Conservation (phyloP, 495 filamentous ascomycete species). For the Lasiosphaeria ovina region DNA sequence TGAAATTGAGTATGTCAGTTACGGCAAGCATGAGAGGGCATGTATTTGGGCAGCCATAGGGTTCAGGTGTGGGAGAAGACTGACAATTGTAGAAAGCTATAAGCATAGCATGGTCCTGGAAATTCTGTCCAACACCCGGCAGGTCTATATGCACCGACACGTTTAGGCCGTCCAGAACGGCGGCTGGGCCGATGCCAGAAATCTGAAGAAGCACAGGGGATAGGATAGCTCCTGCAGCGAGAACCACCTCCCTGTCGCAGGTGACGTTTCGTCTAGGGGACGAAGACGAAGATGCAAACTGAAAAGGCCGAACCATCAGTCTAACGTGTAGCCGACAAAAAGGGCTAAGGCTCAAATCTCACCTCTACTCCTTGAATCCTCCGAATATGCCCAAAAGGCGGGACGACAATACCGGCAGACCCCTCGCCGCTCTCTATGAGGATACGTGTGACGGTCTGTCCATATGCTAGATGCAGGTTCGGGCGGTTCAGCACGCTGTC, state of each 20-base stretch:
- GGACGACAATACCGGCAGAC: constrained; percentile 19
- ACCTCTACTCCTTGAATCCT: constrained; percentile 26
- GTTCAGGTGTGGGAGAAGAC: constrained; percentile 1
- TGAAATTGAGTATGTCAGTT: constrained; percentile 17
- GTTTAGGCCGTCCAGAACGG: constrained; percentile 44
- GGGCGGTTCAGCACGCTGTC: constrained; percentile 40
- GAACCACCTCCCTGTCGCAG: constrained; percentile 55
- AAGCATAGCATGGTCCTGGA: constrained; percentile 64
- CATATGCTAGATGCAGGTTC: constrained; percentile 47
- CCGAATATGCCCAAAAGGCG: constrained; percentile 36
- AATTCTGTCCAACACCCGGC: constrained; percentile 61
- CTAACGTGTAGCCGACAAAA: constrained; percentile 13
- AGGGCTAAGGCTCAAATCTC: neutral
- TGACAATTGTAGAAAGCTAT: constrained; percentile 43
- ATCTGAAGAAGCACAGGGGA: constrained; percentile 62
- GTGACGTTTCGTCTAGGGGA: constrained; percentile 10
- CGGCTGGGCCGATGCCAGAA: constrained; percentile 56
- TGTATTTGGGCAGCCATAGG: too few species aligned
- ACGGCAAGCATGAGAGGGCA: too few species aligned
- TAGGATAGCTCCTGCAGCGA: constrained; percentile 60
- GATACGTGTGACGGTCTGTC: constrained; percentile 45
- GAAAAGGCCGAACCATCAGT: constrained; percentile 11
- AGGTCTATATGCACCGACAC: constrained; percentile 54
- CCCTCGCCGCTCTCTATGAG: constrained; percentile 15
- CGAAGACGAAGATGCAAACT: constrained; percentile 18